Base-by-base conservation (phyloP, 495 filamentous ascomycete genomes). In the Penicillium psychrofluorescens region DNA sequence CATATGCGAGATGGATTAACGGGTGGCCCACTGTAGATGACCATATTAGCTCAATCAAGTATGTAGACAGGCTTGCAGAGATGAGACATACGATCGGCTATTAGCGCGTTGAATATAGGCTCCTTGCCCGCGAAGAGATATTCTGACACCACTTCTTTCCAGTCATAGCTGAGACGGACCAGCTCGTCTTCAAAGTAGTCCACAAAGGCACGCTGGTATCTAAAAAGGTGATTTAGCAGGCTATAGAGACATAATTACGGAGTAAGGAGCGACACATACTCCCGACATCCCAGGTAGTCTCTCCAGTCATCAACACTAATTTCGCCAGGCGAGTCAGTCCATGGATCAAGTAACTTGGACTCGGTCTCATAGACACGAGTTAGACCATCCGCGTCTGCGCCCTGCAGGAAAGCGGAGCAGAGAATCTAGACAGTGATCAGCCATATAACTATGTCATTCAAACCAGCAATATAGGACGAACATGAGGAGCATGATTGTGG, bases 131-230 rank as follows among this genome's bases (percentile, higher is more conserved):
- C 63, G 43, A 88, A 85, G 29, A 96, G 53, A 53, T 85, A 95
- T 40, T 92, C 78, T 4, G 77, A 67, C 2, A 94, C 69, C 6
- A 95, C 77, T 32, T 68, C 62, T 56, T 84, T 88, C 90, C 90
- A 96, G 60, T 92, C 78, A 63, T 95, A 96, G 32, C 76, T 72
- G 42, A 81, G 71, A 28, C 75, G 74, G 6, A 84, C 88, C 35
- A 96, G 64, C 46, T 85, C 75, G 59, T 96, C 90, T 57, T 95
- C 90, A 54, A 92, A 96, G 54, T 89, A 94, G 59, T 96, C 87
- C 13, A 96, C 67, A 56, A 81, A 96, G 4, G 91, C 90, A 28
- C 94, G 74, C 58, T 99, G 86, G 58, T 95, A 95, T 43, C 80
- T 84, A 35, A 22, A 22, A 22, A 22, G 22, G 22, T 22, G 22